These are phyloP conservation scores for Trichoderma citrinoviride DNA, from an alignment of 2,329 filamentous ascomycete genomes.

Conservation along the genomic window DNA sequence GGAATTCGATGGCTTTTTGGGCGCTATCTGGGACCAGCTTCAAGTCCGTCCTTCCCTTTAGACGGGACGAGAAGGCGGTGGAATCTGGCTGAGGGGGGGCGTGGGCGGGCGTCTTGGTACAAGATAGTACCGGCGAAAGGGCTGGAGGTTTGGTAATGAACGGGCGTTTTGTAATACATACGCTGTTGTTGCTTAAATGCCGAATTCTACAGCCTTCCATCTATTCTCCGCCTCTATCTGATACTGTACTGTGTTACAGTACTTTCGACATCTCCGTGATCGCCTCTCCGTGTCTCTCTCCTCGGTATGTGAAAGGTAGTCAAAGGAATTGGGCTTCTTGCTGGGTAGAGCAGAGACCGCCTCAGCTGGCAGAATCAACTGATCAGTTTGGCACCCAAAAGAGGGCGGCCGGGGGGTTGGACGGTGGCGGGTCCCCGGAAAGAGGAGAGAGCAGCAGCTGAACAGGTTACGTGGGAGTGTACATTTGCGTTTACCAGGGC, in stretches of 20 bases:
- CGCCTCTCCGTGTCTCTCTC: too few relatives aligned
- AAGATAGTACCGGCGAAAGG: too few relatives aligned
- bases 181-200: too few relatives aligned
- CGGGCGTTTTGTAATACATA: too few relatives aligned
- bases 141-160: too few relatives aligned
- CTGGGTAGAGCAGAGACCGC: not conserved
- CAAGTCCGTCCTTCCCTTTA: not conserved
- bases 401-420: not conserved
- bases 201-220: too few relatives aligned
- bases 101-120: not conserved
- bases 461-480: not conserved
- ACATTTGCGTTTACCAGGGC: not conserved
- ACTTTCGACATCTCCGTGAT: too few relatives aligned
- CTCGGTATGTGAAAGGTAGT: too few relatives aligned
- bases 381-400: not conserved
- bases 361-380: not conserved
- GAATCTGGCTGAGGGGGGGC: not conserved
- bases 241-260: too few relatives aligned
- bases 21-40: not conserved
- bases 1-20: not conserved
- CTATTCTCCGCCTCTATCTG: too few relatives aligned
- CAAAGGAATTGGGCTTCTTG: not conserved
- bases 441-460: not conserved
- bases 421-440: not conserved
- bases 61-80: not conserved